phyloP scores from a whole-genome alignment of 352 stramenopile species.

The Phytophthora megakarya region DNA sequence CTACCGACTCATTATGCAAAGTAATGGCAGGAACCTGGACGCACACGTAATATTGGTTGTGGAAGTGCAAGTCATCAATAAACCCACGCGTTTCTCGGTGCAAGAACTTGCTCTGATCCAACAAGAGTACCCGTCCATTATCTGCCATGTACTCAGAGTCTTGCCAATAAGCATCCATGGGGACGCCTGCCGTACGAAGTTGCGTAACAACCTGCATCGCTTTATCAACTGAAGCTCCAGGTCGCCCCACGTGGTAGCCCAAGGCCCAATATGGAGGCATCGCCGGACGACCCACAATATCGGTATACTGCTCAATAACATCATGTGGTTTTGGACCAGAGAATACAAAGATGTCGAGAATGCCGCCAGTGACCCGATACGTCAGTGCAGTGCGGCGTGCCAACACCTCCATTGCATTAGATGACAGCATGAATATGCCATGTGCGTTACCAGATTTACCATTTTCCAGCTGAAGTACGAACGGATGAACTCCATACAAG shows the following conservation, averaged over 20 bases:
- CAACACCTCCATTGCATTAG: constrained; percentile 89
- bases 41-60: constrained; percentile 79
- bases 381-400: constrained; percentile 66
- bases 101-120: constrained; percentile 65
- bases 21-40: constrained; percentile 72
- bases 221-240: constrained; percentile 27
- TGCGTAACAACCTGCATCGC: constrained; percentile 31
- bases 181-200: constrained; percentile 54
- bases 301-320: constrained; percentile 77
- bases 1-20: constrained; percentile 20
- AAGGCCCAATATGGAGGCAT: constrained; percentile 88
- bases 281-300: constrained; percentile 69
- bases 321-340: constrained; percentile 55
- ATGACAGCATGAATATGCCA: constrained; percentile 79
- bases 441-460: constrained; percentile 53
- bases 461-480: constrained; percentile 73
- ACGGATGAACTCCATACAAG: constrained; percentile 78
- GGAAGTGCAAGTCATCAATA: constrained; percentile 80
- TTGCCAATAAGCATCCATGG: constrained; percentile 83
- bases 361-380: constrained; percentile 77
- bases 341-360: constrained; percentile 87
- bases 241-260: constrained; percentile 79
- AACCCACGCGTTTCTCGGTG: constrained; percentile 48
- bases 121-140: constrained; percentile 50
- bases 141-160: constrained; percentile 60